Conservation (phyloP, 2,329 filamentous ascomycete genomes). For the Penicillium sp. region DNA sequence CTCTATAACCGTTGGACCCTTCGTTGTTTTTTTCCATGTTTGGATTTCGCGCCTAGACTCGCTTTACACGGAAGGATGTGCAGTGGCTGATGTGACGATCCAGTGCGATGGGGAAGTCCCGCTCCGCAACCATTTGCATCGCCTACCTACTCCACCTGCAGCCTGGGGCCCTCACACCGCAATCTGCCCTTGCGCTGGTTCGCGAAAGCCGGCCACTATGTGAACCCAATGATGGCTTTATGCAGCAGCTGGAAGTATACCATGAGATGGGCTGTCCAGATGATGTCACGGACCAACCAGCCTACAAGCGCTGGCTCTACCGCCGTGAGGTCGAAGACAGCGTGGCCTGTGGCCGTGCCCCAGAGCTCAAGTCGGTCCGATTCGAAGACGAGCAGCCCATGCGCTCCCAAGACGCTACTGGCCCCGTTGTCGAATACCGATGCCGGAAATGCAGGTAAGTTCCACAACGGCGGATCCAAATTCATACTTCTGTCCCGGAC, state of each 20-base stretch:
- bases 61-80: not conserved
- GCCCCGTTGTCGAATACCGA: conserved; percentile 61
- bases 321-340: conserved; percentile 65
- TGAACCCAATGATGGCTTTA: conserved; percentile 90
- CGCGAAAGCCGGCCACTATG: conserved; percentile 72
- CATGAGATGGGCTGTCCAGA: conserved; percentile 81
- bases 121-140: conserved; percentile 79
- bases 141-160: conserved; percentile 73
- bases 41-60: not conserved
- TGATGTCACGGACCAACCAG: conserved; percentile 66
- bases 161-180: conserved; percentile 59
- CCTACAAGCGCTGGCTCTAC: conserved; percentile 80
- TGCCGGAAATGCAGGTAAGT: conserved; percentile 86
- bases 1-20: conserved; percentile 2
- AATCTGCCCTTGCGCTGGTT: conserved; percentile 70
- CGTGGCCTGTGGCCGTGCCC: conserved; percentile 74
- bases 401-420: conserved; percentile 20
- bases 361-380: conserved; percentile 71
- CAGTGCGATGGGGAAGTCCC: conserved; percentile 94
- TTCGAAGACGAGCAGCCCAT: conserved; percentile 62
- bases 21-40: not conserved
- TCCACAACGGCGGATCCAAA: not conserved
- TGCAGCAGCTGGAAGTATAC: conserved; percentile 83
- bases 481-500: not conserved
- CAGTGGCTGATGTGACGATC: conserved; percentile 34